Base-by-base conservation (phyloP, 306 rosid species). In the Acacia acuminata region DNA sequence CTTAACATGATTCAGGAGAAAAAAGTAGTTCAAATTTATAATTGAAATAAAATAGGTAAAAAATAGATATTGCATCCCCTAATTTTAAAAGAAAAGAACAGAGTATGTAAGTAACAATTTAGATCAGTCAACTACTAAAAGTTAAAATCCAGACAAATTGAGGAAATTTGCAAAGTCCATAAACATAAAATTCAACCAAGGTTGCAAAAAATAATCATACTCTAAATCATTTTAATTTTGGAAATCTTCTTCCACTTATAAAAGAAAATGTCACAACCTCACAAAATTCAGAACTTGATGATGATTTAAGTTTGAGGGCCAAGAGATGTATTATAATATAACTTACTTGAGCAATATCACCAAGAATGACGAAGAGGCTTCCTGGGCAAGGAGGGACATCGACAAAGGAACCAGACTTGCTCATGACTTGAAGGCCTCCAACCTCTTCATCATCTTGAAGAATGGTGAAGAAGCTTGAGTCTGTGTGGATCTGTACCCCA, bases 401-500 rank as follows among this genome's bases (percentile, higher is more conserved):
- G 0, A 69, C 73, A n/a, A 69, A 69, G 2, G 17, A 69, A 20
- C 73, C 73, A 40, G 32, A 68, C 48, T 38, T 38, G 25, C 4
- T 20, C 73, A 68, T 68, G 3, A 68, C 73, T 68, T 68, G 27
- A 68, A 68, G 73, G 14, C 73, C 73, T 8, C 50, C 73, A 4
- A 68, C 73, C 11, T 69, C 3, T 40, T 69, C 94, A 84, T 91
- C 94, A 0, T 63, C 69, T 27, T 91, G 95, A 64, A 93, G 89
- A 73, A 90, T 81, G 48, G 92, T 90, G 13, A 90, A 19, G 72
- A 91, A 88, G 5, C 92, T 80, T 15, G 91, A 88, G 84, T 90
- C 92, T 3, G 90, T 88, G 86, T 91, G 96, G 0, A 88, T 7
- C 12, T 85, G 86, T 16, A 88, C 90, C 7, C 94, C 94, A 42